Evolutionary conservation across 768 basidiomycete species (phyloP), one percentile per base, ranked within the genome.

Genomic region (Dentipellis fragilis): DNA sequence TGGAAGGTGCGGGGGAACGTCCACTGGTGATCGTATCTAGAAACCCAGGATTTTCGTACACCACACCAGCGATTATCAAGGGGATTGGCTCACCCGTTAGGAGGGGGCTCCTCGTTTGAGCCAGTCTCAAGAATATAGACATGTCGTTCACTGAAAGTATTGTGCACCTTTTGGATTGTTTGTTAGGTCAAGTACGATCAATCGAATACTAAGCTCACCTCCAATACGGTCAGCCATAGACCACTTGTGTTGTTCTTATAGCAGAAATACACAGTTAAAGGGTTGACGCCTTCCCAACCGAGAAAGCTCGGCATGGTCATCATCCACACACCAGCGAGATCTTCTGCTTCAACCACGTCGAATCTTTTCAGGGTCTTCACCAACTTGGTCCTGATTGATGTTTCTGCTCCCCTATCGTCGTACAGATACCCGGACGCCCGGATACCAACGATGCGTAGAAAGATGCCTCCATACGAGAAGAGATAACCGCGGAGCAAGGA

Each of bases 111-210:
- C 64, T 83, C 80, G 34, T 69, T 66, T 11, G 64, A 64, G 11
- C 73, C 76, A 0, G 73, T 58, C 54, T 78, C 70, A 0, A 87
- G 70, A 21, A 83, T 69, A 60, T 85, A 76, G 6, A 80, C 71
- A 64, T 86, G 84, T 55, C 77, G 75, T 67, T 87, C 85, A 5
- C 81, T 83, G 63, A 88, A 88, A 0, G 85, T 87, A 63, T 87
- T 88, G 63, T 87, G 85, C 8, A 83, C 76, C 81, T 83, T 52
- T 47, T 54, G 6, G 29, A 29, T 6, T 29, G 29, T 29, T 29
- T 29, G 29, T 29, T 29, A 29, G 29, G 29, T 29, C 29, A 29
- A 29, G 29, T 29, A 29, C 29, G 29, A 6, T 29, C 29, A 29
- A 29, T 29, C 29, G 29, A 29, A 29, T 29, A 6, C 29, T 36